Evolutionary conservation across 2,329 filamentous ascomycete species (phyloP).

Genomic region (Aspergillus fijiensis): DNA sequence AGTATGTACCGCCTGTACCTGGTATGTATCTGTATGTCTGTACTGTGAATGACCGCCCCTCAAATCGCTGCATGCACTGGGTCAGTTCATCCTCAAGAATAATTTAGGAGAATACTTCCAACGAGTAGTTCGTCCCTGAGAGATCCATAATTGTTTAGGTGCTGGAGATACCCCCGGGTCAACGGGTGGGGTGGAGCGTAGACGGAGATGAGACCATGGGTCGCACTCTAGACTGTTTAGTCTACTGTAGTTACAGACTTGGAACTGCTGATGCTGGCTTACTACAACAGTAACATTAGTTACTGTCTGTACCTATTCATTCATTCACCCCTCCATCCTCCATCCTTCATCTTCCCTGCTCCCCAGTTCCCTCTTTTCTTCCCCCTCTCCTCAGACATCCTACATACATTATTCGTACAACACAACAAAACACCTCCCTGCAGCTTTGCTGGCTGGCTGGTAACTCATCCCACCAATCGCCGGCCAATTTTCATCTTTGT

Average conservation of each 20-base stretch:
- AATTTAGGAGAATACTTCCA: not conserved
- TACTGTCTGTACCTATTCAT: not conserved
- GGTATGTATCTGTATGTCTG: not conserved
- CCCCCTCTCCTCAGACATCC: not conserved
- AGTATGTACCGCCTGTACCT: too few species aligned
- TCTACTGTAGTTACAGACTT: too few species aligned
- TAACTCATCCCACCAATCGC: slow-evolving; percentile 21
- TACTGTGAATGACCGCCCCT: not conserved
- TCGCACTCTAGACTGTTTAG: not conserved
- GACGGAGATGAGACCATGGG: not conserved
- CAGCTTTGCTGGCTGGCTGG: slow-evolving; percentile 14
- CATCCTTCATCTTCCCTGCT: not conserved
- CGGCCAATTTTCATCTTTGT: not conserved
- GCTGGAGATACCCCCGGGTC: not conserved
- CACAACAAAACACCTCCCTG: not conserved
- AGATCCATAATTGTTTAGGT: not conserved
- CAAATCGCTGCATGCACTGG: not conserved
- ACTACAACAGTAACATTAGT: not conserved
- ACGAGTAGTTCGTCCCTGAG: not conserved
- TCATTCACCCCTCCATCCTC: not conserved
- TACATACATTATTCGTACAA: not conserved
- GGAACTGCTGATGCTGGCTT: too few species aligned
- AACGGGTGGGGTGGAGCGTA: not conserved
- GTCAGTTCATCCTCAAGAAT: not conserved
- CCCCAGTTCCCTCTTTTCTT: not conserved